These are phyloP conservation scores for Scytalidium lignicola DNA, from an alignment of 2,329 filamentous ascomycete genomes.

Conservation along the genomic window DNA sequence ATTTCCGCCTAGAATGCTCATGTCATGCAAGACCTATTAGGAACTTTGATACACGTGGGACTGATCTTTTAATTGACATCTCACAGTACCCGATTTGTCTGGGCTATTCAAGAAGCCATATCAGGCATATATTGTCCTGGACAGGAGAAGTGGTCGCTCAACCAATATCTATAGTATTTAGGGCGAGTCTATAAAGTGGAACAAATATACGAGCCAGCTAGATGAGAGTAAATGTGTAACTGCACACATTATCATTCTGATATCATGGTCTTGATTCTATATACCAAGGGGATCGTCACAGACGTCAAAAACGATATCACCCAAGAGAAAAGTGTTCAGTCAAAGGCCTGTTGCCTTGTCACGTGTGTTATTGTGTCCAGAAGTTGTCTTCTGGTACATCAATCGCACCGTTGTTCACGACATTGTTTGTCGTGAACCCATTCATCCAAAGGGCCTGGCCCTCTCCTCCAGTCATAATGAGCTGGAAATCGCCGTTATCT, in stretches of 20 bases:
- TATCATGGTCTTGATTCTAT: background rate
- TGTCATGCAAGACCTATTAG: no score
- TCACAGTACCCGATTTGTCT: no score
- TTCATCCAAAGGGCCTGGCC: conserved; percentile 36
- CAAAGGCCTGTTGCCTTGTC: conserved; percentile 29
- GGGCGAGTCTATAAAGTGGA: no score
- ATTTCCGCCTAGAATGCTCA: no score
- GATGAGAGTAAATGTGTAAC: background rate
- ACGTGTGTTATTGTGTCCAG: conserved; percentile 30
- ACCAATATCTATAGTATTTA: no score
- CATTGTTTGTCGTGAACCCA: conserved; percentile 25
- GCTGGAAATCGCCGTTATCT: conserved; percentile 24
- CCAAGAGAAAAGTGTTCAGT: conserved; percentile 17
- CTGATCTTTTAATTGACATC: no score
- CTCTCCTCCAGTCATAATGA: conserved; percentile 45
- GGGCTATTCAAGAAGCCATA: no score
- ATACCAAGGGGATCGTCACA: background rate
- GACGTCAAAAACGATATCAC: conserved; percentile 10
- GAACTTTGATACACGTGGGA: no score
- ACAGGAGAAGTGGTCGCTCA: no score
- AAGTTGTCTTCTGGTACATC: conserved; percentile 21
- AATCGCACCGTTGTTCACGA: conserved; percentile 12
- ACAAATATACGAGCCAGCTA: no score
- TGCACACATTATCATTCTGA: background rate
- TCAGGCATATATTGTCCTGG: no score